Conservation (phyloP, 2,329 filamentous ascomycete genomes). For the Coniella vitis region DNA sequence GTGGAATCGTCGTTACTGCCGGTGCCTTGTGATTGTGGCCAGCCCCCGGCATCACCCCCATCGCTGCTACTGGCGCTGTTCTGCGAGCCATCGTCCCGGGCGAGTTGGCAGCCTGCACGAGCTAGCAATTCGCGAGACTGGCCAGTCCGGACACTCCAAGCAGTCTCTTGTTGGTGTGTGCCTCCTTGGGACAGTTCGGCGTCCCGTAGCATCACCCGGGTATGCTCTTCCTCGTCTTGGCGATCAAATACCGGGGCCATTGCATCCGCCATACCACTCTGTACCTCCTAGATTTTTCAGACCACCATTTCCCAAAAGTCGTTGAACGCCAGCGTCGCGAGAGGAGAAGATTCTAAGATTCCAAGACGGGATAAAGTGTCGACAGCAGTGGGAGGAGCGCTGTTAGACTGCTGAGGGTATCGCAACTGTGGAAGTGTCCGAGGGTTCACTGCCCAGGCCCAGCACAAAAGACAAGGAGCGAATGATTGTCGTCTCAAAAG, state of each 20-base stretch:
- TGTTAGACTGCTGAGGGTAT: too few relatives aligned
- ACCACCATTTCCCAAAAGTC: conserved; percentile 10
- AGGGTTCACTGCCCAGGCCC: too few relatives aligned
- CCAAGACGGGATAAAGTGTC: background rate
- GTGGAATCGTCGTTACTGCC: background rate
- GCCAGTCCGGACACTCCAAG: background rate
- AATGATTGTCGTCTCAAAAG: background rate
- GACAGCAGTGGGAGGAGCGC: background rate
- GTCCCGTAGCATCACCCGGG: background rate
- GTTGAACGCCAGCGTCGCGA: conserved; percentile 14
- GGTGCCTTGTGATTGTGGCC: background rate
- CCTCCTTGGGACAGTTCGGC: conserved; percentile 1
- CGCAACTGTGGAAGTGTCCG: too few relatives aligned
- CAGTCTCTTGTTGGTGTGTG: background rate
- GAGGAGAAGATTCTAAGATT: background rate
- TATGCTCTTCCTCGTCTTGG: background rate
- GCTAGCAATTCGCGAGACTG: background rate
- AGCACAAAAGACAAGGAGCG: too few relatives aligned
- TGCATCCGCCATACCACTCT: conserved; percentile 8
- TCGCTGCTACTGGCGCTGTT: conserved; percentile 1
- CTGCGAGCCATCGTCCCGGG: conserved; percentile 3
- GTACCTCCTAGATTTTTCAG: conserved; percentile 9
- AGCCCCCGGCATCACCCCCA: conserved; percentile 3
- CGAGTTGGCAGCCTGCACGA: background rate
- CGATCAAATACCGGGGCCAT: conserved; percentile 13